Percentiles rank a stretch among this genome's conserved stretches.
Conservation (phyloP, 257 asterid species). For the Cynanchum wilfordii region DNA sequence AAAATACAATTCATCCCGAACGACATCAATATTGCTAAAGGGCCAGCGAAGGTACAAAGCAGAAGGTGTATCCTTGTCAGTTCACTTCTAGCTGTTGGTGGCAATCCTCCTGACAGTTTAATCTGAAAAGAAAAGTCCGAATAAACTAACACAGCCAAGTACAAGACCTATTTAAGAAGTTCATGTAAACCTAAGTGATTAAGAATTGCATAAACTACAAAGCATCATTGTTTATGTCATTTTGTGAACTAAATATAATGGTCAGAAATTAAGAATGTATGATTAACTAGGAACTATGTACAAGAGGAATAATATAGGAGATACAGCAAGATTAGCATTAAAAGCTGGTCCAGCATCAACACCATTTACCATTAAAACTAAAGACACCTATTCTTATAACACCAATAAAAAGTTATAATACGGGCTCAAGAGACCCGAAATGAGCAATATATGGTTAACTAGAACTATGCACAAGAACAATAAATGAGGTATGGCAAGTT, state of each 20-base stretch:
- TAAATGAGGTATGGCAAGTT: neutral
- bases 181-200: neutral
- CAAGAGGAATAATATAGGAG: neutral
- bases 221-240: no score
- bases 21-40: neutral
- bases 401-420: neutral
- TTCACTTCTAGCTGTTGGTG: neutral
- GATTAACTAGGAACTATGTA: neutral
- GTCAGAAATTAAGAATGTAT: neutral
- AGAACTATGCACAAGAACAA: neutral
- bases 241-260: neutral
- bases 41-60: neutral
- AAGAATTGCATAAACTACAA: neutral
- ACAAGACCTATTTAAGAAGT: neutral
- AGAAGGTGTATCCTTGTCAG: neutral
- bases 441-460: neutral
- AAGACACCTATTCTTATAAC: neutral
- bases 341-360: neutral
- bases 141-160: neutral
- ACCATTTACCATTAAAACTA: neutral
- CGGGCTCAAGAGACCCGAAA: neutral
- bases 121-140: neutral
- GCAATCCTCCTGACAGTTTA: neutral
- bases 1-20: neutral
- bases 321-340: neutral